Conservation (phyloP, 2,329 filamentous ascomycete genomes). For the Neocucurbitaria cava region DNA sequence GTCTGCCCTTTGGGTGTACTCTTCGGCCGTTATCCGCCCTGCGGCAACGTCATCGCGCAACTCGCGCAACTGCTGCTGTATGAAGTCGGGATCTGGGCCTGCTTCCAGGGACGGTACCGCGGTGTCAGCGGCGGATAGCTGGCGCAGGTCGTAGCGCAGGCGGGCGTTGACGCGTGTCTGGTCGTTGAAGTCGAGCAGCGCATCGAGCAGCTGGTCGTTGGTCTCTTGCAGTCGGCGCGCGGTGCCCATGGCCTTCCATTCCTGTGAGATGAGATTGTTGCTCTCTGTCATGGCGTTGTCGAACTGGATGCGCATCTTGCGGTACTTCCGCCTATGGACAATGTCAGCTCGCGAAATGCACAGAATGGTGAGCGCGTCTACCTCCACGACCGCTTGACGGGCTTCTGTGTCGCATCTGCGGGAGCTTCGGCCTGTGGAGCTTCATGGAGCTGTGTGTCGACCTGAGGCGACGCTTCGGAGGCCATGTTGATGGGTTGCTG, state of each 20-base stretch:
- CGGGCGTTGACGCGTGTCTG: conserved; percentile 77
- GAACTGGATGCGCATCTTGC: conserved; percentile 83
- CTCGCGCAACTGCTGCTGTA: conserved; percentile 39
- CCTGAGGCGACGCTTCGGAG: conserved; percentile 27
- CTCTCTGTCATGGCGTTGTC: conserved; percentile 80
- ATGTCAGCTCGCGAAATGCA: conserved; percentile 16
- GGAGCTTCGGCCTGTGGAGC: conserved; percentile 14
- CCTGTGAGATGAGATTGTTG: conserved; percentile 80
- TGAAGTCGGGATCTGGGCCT: conserved; percentile 28
- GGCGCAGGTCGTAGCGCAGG: conserved; percentile 74
- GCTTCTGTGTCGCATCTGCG: conserved; percentile 34
- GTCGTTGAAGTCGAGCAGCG: conserved; percentile 89
- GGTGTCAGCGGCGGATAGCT: conserved; percentile 46
- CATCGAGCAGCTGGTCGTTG: conserved; percentile 89
- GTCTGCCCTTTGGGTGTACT: conserved; percentile 36
- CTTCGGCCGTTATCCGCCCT: conserved; percentile 36
- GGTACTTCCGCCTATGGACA: conserved; percentile 78
- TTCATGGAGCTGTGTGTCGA: conserved; percentile 10
- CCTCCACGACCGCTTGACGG: conserved; percentile 49
- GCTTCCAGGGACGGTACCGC: conserved; percentile 34
- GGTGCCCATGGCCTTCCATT: conserved; percentile 80
- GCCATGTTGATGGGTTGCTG: conserved; percentile 31
- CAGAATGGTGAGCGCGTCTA: conserved; percentile 19
- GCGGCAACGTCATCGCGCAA: conserved; percentile 45
- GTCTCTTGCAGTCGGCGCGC: conserved; percentile 86